phyloP scores from a whole-genome alignment of 805 yeast species.

The Scheffersomyces ergatensis region DNA sequence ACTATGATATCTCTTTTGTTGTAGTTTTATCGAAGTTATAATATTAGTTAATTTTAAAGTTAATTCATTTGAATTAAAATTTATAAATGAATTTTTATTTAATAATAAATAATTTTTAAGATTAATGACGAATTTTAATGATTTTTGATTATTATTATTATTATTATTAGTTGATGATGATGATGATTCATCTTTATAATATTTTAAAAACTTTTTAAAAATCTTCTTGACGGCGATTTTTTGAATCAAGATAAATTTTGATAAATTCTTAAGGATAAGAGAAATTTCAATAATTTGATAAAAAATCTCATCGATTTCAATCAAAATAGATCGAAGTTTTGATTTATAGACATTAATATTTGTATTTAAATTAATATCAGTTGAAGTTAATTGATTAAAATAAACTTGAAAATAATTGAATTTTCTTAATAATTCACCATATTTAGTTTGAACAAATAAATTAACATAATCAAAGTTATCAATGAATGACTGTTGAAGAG shows the following conservation, averaged over 20 bases:
- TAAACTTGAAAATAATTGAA: constrained; percentile 27
- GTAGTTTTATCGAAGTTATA: constrained; percentile 15
- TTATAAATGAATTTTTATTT: constrained; percentile 55
- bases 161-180: not conserved
- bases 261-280: constrained; percentile 56
- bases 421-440: constrained; percentile 60
- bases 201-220: constrained; percentile 63
- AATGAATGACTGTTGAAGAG: constrained; percentile 36
- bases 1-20: constrained; percentile 5
- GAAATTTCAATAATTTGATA: constrained; percentile 39
- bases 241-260: constrained; percentile 72
- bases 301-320: constrained; percentile 23
- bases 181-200: constrained; percentile 20
- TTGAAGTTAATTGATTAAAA: constrained; percentile 3
- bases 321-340: constrained; percentile 3
- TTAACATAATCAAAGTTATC: constrained; percentile 61
- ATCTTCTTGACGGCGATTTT: constrained; percentile 72
- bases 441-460: constrained; percentile 63
- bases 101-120: constrained; percentile 33
- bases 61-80: constrained; percentile 57
- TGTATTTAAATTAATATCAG: not conserved
- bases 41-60: constrained; percentile 55
- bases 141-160: constrained; percentile 13
- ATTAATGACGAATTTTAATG: constrained; percentile 18
- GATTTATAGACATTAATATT: not conserved